phyloP scores from a whole-genome alignment of 345 rosid genomes.

The Diplotaxis tenuifolia region DNA sequence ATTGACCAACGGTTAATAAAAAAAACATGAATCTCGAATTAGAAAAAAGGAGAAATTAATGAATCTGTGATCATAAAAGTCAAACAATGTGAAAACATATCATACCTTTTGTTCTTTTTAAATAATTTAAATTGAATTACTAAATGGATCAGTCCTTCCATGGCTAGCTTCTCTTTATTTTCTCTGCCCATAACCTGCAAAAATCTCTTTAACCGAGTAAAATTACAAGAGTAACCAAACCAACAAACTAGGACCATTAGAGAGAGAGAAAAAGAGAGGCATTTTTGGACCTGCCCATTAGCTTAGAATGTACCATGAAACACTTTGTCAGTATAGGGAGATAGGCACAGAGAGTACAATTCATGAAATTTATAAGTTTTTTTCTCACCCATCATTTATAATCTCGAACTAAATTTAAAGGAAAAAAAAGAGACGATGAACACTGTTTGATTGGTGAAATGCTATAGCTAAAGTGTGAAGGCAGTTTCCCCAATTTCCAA shows the following conservation, averaged over 20 bases:
- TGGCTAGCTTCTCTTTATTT: conserved; percentile 40
- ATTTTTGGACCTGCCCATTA: conserved; percentile 40
- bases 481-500: conserved; percentile 14
- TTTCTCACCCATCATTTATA: conserved; percentile 23
- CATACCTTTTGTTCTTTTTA: conserved; percentile 30
- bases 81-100: conserved; percentile 37
- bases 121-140: conserved; percentile 5
- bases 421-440: not conserved
- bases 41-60: not conserved
- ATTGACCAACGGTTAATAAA: conserved; percentile 27
- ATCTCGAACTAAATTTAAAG: not conserved
- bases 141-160: conserved; percentile 34
- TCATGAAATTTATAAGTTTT: conserved; percentile 36
- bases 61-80: conserved; percentile 27
- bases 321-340: conserved; percentile 42
- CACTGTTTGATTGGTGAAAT: conserved; percentile 32
- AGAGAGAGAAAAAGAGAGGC: conserved; percentile 29
- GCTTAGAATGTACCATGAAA: conserved; percentile 40
- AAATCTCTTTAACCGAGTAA: conserved; percentile 39
- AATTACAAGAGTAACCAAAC: conserved; percentile 43
- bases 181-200: conserved; percentile 45
- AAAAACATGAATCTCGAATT: conserved; percentile 13
- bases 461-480: not conserved
- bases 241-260: conserved; percentile 36
- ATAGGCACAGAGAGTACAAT: conserved; percentile 40